Evolutionary conservation across 2,329 filamentous ascomycete genomes (phyloP).

Genomic region (Tolypocladium paradoxum): DNA sequence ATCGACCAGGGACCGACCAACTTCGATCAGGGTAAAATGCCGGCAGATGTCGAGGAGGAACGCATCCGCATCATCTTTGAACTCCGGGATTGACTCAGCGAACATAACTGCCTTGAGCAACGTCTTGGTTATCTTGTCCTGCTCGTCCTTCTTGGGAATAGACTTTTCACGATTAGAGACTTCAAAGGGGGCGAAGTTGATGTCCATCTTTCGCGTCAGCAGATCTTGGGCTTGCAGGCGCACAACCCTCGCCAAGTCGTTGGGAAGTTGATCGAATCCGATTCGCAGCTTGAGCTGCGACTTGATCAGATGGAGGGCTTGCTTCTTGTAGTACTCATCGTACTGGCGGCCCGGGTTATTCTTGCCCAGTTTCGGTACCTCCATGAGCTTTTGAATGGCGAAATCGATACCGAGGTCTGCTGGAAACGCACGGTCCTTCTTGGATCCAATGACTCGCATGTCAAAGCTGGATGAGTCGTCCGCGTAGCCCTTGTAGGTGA

Average conservation of each 20-base stretch:
- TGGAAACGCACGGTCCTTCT: conserved; percentile 79
- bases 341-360: conserved; percentile 45
- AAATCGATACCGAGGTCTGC: conserved; percentile 77
- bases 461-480: conserved; percentile 86
- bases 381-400: conserved; percentile 79
- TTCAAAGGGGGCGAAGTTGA: conserved; percentile 60
- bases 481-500: conserved; percentile 73
- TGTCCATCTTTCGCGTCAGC: conserved; percentile 58
- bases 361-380: conserved; percentile 55
- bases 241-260: conserved; percentile 76
- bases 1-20: conserved; percentile 75
- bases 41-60: conserved; percentile 75
- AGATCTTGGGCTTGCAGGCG: conserved; percentile 86
- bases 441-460: conserved; percentile 78
- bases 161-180: conserved; percentile 71
- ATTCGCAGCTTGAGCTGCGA: conserved; percentile 85
- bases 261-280: conserved; percentile 76
- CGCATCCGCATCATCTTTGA: conserved; percentile 62
- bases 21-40: conserved; percentile 83
- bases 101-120: conserved; percentile 83
- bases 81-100: conserved; percentile 70
- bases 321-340: conserved; percentile 84
- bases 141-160: conserved; percentile 73
- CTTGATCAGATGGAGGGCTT: conserved; percentile 79
- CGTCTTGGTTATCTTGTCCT: conserved; percentile 74